phyloP scores from a whole-genome alignment of 306 rosid species.

The Psophocarpus tetragonolobus region DNA sequence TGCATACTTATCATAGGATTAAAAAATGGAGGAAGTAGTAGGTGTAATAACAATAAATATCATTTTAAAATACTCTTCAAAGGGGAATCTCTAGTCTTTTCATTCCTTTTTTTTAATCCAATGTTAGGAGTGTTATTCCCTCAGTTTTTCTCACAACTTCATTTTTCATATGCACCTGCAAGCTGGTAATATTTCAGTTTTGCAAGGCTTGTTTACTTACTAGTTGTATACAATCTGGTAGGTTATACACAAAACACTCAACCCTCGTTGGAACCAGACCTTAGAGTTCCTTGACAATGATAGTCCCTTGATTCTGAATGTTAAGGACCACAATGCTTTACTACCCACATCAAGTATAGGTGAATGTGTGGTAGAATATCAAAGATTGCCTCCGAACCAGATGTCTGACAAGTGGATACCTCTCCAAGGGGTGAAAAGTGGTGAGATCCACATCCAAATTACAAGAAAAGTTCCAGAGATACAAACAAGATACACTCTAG shows the following conservation, averaged over 20 bases:
- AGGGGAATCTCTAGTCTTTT: neutral
- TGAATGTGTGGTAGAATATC: conserved; percentile 75
- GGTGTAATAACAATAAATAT: too few relatives aligned
- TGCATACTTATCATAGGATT: conserved; percentile 32
- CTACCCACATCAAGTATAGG: conserved; percentile 68
- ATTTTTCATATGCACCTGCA: neutral
- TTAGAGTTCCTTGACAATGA: conserved; percentile 80
- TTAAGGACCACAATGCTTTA: conserved; percentile 76
- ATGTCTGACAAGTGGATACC: conserved; percentile 85
- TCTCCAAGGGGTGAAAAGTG: conserved; percentile 73
- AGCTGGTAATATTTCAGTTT: neutral
- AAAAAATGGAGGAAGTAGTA: too few relatives aligned
- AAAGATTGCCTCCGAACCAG: conserved; percentile 70
- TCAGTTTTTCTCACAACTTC: neutral
- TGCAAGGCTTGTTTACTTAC: conserved; percentile 8
- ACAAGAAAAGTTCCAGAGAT: conserved; percentile 67
- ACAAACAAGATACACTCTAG: conserved; percentile 40
- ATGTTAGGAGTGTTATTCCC: neutral
- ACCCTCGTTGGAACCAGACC: conserved; percentile 86
- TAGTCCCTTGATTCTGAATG: conserved; percentile 60
- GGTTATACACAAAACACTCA: conserved; percentile 66
- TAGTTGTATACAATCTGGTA: conserved; percentile 31
- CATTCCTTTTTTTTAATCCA: neutral
- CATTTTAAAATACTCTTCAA: neutral
- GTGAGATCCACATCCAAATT: conserved; percentile 74